Evolutionary conservation across 208 protist genomes (phyloP), one percentile per base, ranked within the genome.

Genomic region (Leishmania tropica): DNA sequence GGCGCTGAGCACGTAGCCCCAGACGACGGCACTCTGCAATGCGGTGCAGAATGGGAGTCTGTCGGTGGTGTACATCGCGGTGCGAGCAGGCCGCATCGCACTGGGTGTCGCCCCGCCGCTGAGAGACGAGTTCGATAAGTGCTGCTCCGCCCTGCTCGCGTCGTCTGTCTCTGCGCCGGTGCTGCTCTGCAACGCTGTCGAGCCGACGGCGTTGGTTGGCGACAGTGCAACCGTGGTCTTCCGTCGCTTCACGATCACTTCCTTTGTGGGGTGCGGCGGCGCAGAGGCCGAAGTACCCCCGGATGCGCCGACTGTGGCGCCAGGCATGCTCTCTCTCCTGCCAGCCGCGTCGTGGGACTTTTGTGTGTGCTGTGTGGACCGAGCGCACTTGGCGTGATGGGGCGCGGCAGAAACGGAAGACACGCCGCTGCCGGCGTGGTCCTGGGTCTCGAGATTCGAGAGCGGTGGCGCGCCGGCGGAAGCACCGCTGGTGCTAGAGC

Each of bases 1-100:
- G 28, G 84, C 79, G 64, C 88, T 89, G 24, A 96, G 84, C 40
- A 96, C 74, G 47, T 81, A 83, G 51, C 88, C 80, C 81, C 88
- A 89, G n/a, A 87, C 31, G 51, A 48, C 83, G 4, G 83, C 60
- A 7, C 74, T 83, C 75, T 83, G 78, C 40, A 76, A 28, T 4
- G 67, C 53, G 0, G 78, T 76, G 74, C 83, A 80, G 40, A 81
- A 53, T 17, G 62, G 77, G 1, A 68, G 28, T 28, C 58, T 74
- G 76, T 74, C 70, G 47, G 70, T 31, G 48, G 48, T 0, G 51
- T 24, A 17, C 15, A 8, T 40, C 51, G 6, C 51, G 2, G 31
- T 62, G 1, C 35, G 35, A 64, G 24, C 37, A 62, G 19, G 73
- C 42, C 35, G 40, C 48, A 24, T 67, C 24, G 40, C 35, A 28